Evolutionary conservation across 2,329 filamentous ascomycete species (phyloP).

Genomic region (Malbranchea zuffiana): DNA sequence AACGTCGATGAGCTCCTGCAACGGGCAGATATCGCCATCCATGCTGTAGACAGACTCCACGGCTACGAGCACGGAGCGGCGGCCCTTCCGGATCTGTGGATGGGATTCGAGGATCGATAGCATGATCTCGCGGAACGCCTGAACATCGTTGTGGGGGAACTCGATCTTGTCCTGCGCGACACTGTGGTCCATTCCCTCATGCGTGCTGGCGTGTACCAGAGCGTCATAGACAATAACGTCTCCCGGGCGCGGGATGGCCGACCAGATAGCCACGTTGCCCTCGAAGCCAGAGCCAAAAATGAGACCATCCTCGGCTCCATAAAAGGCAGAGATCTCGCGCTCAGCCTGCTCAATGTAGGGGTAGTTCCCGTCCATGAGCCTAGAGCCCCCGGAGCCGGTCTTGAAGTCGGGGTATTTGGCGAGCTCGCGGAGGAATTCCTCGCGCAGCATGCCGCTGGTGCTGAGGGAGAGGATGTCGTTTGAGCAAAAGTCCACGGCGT

Average conservation of each 20-base stretch:
- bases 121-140: conserved; percentile 21
- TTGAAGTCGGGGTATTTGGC: conserved; percentile 19
- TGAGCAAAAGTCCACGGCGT: conserved; percentile 6
- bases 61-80: conserved; percentile 29
- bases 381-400: conserved; percentile 41
- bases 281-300: conserved; percentile 48
- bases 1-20: conserved; percentile 29
- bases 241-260: conserved; percentile 40
- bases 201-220: conserved; percentile 57
- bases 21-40: conserved; percentile 37
- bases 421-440: conserved; percentile 35
- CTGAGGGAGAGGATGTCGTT: neutral
- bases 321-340: conserved; percentile 41
- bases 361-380: conserved; percentile 48
- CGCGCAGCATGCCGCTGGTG: conserved; percentile 25
- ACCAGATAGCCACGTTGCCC: conserved; percentile 45
- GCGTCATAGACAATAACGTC: conserved; percentile 55
- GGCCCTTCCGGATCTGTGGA: conserved; percentile 20
- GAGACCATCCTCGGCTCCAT: conserved; percentile 40
- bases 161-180: conserved; percentile 33
- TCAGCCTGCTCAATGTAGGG: conserved; percentile 42
- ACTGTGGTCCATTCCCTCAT: conserved; percentile 54
- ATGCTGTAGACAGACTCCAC: conserved; percentile 40
- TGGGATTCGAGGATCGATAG: conserved; percentile 17
- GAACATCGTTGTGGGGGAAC: conserved; percentile 29